These are phyloP conservation scores for Penicillium herquei DNA, from an alignment of 495 filamentous ascomycete genomes.

Conservation along the genomic window DNA sequence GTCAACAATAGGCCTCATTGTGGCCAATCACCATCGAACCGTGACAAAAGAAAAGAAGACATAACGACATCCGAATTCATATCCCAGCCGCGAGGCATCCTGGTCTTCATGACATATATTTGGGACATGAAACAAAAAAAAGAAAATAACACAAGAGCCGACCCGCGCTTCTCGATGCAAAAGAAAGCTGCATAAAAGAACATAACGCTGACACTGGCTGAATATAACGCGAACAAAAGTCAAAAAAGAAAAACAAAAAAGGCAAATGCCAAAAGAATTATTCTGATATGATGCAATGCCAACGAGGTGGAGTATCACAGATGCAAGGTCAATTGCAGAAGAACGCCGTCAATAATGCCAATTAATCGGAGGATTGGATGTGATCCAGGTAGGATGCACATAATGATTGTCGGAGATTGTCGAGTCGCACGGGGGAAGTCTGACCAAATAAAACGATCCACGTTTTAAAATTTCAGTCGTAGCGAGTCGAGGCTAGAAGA, in stretches of 20 bases:
- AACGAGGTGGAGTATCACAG: conserved; percentile 50
- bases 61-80: conserved; percentile 48
- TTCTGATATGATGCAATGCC: conserved; percentile 39
- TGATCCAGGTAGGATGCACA: conserved; percentile 15
- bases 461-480: conserved; percentile 11
- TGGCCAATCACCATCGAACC: conserved; percentile 22
- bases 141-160: conserved; percentile 48
- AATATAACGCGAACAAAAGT: conserved; percentile 22
- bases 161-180: conserved; percentile 54
- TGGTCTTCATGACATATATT: conserved; percentile 56
- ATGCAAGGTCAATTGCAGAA: conserved; percentile 36
- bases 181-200: conserved; percentile 33
- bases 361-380: conserved; percentile 30
- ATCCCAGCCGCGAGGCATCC: conserved; percentile 60
- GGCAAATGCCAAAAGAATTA: conserved; percentile 29
- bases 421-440: conserved; percentile 1
- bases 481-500: conserved; percentile 10
- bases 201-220: conserved; percentile 42
- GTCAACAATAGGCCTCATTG: conserved; percentile 11
- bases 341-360: conserved; percentile 54
- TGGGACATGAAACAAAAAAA: conserved; percentile 32
- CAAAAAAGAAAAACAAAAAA: conserved; percentile 15
- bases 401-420: background rate
- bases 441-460: conserved; percentile 1
- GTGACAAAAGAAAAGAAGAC: conserved; percentile 40